These are phyloP conservation scores for Chlamydomonas eustigma DNA, from an alignment of 139 green algal genomes.

Conservation along the genomic window DNA sequence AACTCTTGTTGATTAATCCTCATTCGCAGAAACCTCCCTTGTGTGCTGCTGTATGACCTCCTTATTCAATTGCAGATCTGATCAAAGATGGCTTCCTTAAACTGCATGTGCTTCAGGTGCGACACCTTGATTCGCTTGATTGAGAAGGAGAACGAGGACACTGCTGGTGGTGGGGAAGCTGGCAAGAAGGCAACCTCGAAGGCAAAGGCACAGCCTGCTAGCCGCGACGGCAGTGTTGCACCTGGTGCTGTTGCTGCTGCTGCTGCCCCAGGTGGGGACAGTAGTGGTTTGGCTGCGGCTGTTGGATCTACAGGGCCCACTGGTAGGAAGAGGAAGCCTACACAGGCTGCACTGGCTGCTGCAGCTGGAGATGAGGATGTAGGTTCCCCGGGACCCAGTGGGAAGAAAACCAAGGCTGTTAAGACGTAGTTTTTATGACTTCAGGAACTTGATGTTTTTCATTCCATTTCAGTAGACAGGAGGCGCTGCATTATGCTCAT, in stretches of 20 bases:
- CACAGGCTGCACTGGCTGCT: neutral
- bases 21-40: too few relatives aligned
- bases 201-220: neutral
- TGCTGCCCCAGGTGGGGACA: too few relatives aligned
- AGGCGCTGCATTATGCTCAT: too few relatives aligned
- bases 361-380: neutral
- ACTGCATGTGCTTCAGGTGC: conserved; percentile 50
- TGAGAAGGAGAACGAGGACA: conserved; percentile 90
- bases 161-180: neutral
- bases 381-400: neutral
- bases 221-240: neutral
- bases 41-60: too few relatives aligned
- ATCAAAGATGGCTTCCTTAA: too few relatives aligned
- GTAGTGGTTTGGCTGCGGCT: neutral
- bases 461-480: too few relatives aligned
- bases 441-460: too few relatives aligned
- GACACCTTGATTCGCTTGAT: conserved; percentile 97
- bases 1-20: too few relatives aligned
- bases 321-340: neutral
- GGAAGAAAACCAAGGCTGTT: neutral
- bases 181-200: neutral
- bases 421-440: too few relatives aligned
- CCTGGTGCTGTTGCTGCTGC: neutral
- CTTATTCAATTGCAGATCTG: neutral
- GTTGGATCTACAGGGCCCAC: neutral